phyloP scores from a whole-genome alignment of 164 flowering plant genomes.

The Stephania cephalantha region DNA sequence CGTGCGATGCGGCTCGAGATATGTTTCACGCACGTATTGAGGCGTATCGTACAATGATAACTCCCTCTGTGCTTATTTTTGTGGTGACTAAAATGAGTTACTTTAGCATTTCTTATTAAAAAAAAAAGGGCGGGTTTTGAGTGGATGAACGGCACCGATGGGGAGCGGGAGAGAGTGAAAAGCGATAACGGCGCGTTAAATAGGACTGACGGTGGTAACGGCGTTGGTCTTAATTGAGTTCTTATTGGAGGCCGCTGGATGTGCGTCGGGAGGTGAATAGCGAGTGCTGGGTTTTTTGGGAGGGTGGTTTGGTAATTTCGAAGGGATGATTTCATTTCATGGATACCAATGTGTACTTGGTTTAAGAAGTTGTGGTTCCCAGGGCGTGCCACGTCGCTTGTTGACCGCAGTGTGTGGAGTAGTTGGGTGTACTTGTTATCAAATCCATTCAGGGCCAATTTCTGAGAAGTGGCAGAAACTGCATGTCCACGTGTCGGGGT shows the following conservation, averaged over 20 bases:
- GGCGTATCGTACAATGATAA: too few relatives aligned
- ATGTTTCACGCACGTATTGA: too few relatives aligned
- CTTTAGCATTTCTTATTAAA: background rate
- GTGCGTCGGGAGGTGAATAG: background rate
- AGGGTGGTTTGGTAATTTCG: background rate
- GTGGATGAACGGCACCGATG: background rate
- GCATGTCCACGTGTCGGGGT: background rate
- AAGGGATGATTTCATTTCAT: background rate
- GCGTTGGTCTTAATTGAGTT: background rate
- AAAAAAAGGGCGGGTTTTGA: slow-evolving; percentile 1
- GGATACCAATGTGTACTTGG: background rate
- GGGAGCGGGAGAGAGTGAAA: background rate
- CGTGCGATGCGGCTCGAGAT: too few relatives aligned
- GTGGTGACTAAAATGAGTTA: too few relatives aligned
- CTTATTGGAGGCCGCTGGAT: background rate
- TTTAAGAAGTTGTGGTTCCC: background rate
- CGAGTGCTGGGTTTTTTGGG: background rate
- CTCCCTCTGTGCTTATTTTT: background rate
- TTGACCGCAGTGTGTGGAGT: background rate
- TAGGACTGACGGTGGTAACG: slow-evolving; percentile 7
- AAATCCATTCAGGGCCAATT: background rate
- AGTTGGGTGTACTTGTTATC: background rate
- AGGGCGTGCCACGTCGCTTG: background rate
- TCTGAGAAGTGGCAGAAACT: background rate
- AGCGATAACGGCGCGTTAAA: background rate